phyloP scores from a whole-genome alignment of 176 grass and related monocot species.

The Pontederia crassipes region DNA sequence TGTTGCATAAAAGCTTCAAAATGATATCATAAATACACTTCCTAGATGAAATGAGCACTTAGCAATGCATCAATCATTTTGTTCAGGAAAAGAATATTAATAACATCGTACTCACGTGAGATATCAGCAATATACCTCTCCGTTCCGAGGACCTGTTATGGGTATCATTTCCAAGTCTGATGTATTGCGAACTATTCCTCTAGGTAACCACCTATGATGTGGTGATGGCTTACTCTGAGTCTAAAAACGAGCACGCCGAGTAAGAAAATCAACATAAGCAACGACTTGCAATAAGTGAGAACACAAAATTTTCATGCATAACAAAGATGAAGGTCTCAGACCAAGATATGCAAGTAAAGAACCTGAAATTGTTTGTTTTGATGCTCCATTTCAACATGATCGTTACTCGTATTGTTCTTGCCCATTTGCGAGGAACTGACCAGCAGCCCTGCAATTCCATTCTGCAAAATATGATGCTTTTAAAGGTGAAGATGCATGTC shows the following conservation, averaged over 20 bases:
- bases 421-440: background rate
- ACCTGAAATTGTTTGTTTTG: background rate
- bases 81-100: background rate
- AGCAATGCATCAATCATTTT: background rate
- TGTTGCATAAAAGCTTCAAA: too few relatives aligned
- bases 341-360: background rate
- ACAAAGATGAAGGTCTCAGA: background rate
- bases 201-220: slow-evolving; percentile 8
- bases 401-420: too few relatives aligned
- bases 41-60: background rate
- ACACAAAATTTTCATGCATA: background rate
- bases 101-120: background rate
- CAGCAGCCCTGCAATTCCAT: background rate
- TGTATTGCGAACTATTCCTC: slow-evolving; percentile 5
- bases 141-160: background rate
- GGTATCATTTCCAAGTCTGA: slow-evolving; percentile 17
- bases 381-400: too few relatives aligned
- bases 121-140: slow-evolving; percentile 2
- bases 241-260: background rate
- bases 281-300: background rate
- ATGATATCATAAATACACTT: too few relatives aligned
- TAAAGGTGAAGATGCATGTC: too few relatives aligned
- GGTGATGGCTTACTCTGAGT: background rate
- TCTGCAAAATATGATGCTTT: background rate
- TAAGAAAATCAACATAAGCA: background rate